A percentile compares a stretch with the other conserved stretches of the same genome.
Conservation (phyloP, 2,329 filamentous ascomycete genomes). For the Cytospora leucostoma region DNA sequence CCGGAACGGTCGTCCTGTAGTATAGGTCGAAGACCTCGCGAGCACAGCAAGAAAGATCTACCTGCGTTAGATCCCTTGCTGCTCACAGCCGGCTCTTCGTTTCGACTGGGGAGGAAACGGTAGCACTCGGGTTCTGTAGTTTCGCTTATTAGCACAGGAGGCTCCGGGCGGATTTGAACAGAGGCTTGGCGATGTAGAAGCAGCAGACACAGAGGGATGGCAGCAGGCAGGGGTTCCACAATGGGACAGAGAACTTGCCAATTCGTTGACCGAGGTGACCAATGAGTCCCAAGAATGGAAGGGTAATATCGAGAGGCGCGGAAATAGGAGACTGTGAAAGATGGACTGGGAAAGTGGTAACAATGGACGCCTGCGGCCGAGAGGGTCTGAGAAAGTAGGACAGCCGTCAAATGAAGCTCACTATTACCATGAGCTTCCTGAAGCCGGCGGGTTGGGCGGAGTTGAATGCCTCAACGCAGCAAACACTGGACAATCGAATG, state of each 20-base stretch:
- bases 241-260: conserved; percentile 23
- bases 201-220: background rate
- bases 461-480: conserved; percentile 32
- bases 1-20: conserved; percentile 31
- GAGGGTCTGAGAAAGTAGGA: conserved; percentile 41
- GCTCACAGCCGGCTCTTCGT: conserved; percentile 1
- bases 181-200: background rate
- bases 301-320: conserved; percentile 25
- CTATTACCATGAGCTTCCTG: conserved; percentile 48
- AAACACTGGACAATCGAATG: conserved; percentile 29
- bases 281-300: conserved; percentile 16
- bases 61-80: background rate
- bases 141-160: conserved; percentile 1
- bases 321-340: conserved; percentile 38
- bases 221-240: background rate
- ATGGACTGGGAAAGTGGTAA: conserved; percentile 40
- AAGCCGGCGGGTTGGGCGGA: conserved; percentile 10
- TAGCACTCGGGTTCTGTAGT: conserved; percentile 8
- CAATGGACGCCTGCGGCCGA: conserved; percentile 61
- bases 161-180: background rate
- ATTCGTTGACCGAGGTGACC: conserved; percentile 17
- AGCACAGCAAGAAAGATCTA: conserved; percentile 16
- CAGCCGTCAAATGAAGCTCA: conserved; percentile 45
- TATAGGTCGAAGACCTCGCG: conserved; percentile 25
- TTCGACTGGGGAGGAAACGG: background rate